Conservation (phyloP, 192 early-diverging fungal species). For the Physocladia obscura region DNA sequence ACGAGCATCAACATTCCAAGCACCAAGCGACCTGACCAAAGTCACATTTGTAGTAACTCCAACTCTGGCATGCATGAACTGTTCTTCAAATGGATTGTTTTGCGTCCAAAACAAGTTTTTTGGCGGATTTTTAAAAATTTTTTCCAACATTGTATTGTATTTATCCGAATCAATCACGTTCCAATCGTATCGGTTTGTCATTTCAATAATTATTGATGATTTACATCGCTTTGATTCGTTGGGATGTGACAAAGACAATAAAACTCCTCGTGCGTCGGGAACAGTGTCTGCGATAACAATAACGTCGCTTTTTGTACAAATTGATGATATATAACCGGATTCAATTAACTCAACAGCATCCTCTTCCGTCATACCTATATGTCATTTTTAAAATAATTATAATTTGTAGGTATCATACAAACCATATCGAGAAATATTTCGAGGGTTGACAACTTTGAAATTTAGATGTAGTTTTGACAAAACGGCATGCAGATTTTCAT, state of each 20-base stretch:
- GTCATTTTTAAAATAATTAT: background rate
- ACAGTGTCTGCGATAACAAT: slow-evolving; percentile 25
- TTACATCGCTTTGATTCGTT: background rate
- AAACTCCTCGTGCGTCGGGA: slow-evolving; percentile 13
- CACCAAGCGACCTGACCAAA: slow-evolving; percentile 10
- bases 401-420: background rate
- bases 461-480: slow-evolving; percentile 5
- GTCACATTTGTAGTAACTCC: background rate
- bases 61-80: background rate
- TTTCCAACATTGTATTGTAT: slow-evolving; percentile 8
- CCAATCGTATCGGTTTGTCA: slow-evolving; percentile 29
- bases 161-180: background rate
- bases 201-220: slow-evolving; percentile 16
- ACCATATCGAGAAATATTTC: slow-evolving; percentile 13
- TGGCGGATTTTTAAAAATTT: background rate
- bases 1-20: slow-evolving; percentile 6
- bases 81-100: slow-evolving; percentile 25
- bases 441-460: slow-evolving; percentile 18
- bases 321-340: background rate
- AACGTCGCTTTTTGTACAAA: slow-evolving; percentile 5
- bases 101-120: slow-evolving; percentile 12
- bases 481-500: slow-evolving; percentile 18
- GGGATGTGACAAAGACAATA: background rate
- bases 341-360: slow-evolving; percentile 18
- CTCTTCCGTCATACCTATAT: slow-evolving; percentile 4